Base-by-base conservation (phyloP, 805 yeast genomes). In the Metschnikowia kunwiensis region DNA sequence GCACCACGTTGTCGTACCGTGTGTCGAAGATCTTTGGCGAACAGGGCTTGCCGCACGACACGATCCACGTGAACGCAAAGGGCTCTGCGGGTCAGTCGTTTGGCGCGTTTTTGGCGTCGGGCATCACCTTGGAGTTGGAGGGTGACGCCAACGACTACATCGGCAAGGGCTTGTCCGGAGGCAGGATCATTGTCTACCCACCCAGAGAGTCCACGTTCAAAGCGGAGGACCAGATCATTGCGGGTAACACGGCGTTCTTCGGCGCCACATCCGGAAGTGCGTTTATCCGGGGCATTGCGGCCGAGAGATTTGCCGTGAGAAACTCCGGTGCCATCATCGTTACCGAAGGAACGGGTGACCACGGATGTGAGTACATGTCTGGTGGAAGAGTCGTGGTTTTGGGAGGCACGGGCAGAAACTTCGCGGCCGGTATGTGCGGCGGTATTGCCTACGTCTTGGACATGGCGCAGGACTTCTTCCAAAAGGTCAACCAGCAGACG, bases 321-420 rank as follows among this genome's bases (percentile, higher is more conserved):
- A 91, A 91, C 76, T 93, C 97, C 20, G 98, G 98, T 64, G 97
- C 97, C 27, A 83, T 83, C 38, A 93, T 95, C 47, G 97, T 93
- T 44, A 88, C 87, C 49, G 98, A 91, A 66, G 96, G 96, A 57
- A 82, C 86, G 47, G 98, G 98, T 70, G 96, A 91, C 63, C 97
- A 91, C 62, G 98, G 98, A 34, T 91, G 97, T 70, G 98, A 91
- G 68, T 91, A 91, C 69, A 91, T 91, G 98, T 89, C 97, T 51
- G 97, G 98, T 62, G 98, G 98, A 60, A 80, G 97, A 54, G 96
- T 93, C 44, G 87, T 91, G 57, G 88, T 91, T 31, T 75, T 91
- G 50, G 96, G 97, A 30, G 68, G 80, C 42, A 86, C 96, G 53
- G 97, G 96, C 41, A 79, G 97, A 46, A 82, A 88, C 72, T 85